Conservation (phyloP, 805 yeast species). For the Ogataea parapolymorpha region DNA sequence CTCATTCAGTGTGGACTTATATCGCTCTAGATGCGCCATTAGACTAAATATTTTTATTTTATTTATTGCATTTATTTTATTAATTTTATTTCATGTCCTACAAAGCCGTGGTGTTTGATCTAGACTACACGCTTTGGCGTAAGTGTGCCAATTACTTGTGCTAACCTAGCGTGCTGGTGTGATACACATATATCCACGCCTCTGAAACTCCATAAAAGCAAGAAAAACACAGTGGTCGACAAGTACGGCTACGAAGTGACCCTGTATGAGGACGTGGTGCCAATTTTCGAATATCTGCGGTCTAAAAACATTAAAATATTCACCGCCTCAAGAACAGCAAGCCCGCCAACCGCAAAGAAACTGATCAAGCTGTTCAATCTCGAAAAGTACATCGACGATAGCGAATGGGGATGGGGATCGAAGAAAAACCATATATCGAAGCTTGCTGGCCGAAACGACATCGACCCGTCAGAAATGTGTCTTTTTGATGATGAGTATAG, state of each 20-base stretch:
- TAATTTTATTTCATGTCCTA: not conserved
- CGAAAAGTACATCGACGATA: constrained; percentile 49
- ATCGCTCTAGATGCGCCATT: constrained; percentile 9
- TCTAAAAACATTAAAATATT: constrained; percentile 48
- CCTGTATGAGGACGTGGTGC: constrained; percentile 66
- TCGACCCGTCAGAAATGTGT: constrained; percentile 48
- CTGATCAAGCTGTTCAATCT: constrained; percentile 53
- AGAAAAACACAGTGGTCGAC: constrained; percentile 44
- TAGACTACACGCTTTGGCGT: constrained; percentile 81
- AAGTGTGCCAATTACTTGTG: constrained; percentile 22
- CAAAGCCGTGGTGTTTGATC: constrained; percentile 64
- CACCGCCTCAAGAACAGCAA: constrained; percentile 76
- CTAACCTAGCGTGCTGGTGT: constrained; percentile 57
- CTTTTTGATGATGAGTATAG: constrained; percentile 76
- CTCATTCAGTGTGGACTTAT: constrained; percentile 12
- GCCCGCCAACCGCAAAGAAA: constrained; percentile 73
- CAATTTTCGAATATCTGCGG: constrained; percentile 52
- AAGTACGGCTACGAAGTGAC: constrained; percentile 51
- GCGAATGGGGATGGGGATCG: constrained; percentile 69
- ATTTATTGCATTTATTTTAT: not conserved
- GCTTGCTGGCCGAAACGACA: constrained; percentile 45
- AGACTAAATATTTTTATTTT: not conserved
- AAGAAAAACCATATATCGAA: constrained; percentile 54
- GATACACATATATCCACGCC: constrained; percentile 69
- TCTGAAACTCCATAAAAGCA: constrained; percentile 30